Evolutionary conservation across 495 filamentous ascomycete species (phyloP), one percentile per base, ranked within the genome.

Genomic region (Aspergillus sparsus): DNA sequence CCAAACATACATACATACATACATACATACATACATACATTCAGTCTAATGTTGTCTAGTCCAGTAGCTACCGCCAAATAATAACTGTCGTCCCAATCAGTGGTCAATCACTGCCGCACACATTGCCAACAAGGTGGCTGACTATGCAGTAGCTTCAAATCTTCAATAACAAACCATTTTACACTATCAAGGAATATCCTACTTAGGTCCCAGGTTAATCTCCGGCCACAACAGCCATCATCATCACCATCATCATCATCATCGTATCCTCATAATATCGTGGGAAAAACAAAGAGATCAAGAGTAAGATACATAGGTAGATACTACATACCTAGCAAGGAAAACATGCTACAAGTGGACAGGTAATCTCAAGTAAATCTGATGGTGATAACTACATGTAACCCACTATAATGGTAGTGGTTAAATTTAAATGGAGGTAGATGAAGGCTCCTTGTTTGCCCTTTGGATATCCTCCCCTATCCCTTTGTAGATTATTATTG

Each of bases 51-150:
- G 44, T 52, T 21, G 42, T 41, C 32, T 54, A 16, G 18, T 41
- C 21, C 34, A 60, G 9, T 32, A 11, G 34, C 53, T 50, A 45
- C 61, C 65, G n/a, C 21, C 3, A 3, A 64, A 64, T 62, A 33
- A 57, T 45, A 62, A 37, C 55, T n/a, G 35, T 21, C 35, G 8
- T 21, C 55, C 33, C 32, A 53, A 46, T 62, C 57, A 61, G 32
- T 62, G 45, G 46, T 60, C 60, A 62, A 64, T 63, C 60, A 57
- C 12, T 56, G 61, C 44, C n/a, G 58, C 62, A 63, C 66, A 65
- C 66, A 68, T 64, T 61, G 66, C 62, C 60, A 65, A 60, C 62
- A 63, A 63, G 62, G 60, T 62, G 55, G 66, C 66, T 63, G 60
- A 65, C 57, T 18, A 27, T 63, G 57, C 62, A 61, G 55, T 63